A percentile compares a stretch with the other conserved stretches of the same genome.
Conservation (phyloP, 305 asterid species). For the Fraxinus angustifolia region DNA sequence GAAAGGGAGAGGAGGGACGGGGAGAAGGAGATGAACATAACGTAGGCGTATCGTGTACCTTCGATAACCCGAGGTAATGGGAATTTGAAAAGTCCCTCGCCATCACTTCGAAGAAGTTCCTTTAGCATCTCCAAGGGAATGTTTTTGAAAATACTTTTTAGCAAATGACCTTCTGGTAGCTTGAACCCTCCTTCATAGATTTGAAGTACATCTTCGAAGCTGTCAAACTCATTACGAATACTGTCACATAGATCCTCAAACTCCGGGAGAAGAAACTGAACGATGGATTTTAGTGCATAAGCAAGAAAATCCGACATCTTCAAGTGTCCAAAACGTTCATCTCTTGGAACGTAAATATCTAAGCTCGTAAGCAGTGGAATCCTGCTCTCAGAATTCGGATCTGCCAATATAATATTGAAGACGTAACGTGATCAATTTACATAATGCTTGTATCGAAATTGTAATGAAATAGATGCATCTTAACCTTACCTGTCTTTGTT, state of each 20-base stretch:
- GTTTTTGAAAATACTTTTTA: conserved; percentile 36
- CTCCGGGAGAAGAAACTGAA: conserved; percentile 62
- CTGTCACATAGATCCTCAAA: conserved; percentile 48
- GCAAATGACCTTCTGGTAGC: conserved; percentile 35
- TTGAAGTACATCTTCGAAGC: conserved; percentile 57
- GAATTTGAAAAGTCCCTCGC: conserved; percentile 52
- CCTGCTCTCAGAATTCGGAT: conserved; percentile 66
- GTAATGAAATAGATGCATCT: neutral
- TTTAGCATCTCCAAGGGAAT: conserved; percentile 56
- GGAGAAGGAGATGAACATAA: neutral
- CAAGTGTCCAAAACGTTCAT: conserved; percentile 71
- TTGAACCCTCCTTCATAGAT: conserved; percentile 50
- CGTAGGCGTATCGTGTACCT: conserved; percentile 36
- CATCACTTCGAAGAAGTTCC: conserved; percentile 61
- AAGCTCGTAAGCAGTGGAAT: conserved; percentile 46
- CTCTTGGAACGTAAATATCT: conserved; percentile 72
- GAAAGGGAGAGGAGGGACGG: neutral
- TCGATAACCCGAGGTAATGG: conserved; percentile 70
- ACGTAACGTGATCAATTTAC: neutral
- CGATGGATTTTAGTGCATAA: conserved; percentile 59
- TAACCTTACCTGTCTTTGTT: conserved; percentile 39
- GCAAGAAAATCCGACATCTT: conserved; percentile 72
- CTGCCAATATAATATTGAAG: conserved; percentile 25
- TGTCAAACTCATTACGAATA: conserved; percentile 60
- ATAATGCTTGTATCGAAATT: neutral